phyloP scores from a whole-genome alignment of 164 flowering plant genomes.

The Cinnamomum chago region DNA sequence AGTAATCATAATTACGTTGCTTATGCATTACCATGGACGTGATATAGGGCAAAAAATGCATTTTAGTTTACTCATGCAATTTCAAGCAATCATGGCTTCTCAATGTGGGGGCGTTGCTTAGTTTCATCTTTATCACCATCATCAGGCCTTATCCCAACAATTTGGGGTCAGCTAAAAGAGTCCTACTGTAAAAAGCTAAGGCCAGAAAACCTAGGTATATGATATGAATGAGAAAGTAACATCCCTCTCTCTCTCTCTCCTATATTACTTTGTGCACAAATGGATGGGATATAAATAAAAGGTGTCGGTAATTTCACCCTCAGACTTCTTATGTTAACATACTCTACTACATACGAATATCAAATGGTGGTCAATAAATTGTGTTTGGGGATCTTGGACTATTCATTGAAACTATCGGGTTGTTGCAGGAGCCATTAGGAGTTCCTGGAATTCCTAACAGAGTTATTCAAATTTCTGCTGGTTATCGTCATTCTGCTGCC shows the following conservation, averaged over 20 bases:
- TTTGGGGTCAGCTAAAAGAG: not conserved
- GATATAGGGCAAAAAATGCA: not conserved
- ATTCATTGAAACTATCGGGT: not conserved
- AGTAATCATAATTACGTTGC: not conserved
- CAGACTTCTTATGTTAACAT: too few species aligned
- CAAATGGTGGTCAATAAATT: not conserved
- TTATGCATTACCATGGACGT: not conserved
- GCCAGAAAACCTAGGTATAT: too few species aligned
- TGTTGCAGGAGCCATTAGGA: slow-evolving; percentile 62
- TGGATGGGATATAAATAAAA: too few species aligned
- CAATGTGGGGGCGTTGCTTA: not conserved
- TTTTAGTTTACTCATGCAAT: not conserved
- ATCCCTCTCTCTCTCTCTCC: too few species aligned
- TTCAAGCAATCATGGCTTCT: not conserved
- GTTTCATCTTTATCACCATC: not conserved
- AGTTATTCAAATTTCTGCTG: slow-evolving; percentile 66
- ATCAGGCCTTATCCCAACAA: not conserved
- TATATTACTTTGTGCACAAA: too few species aligned
- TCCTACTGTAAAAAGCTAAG: not conserved
- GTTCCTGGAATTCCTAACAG: slow-evolving; percentile 52
- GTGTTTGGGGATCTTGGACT: not conserved
- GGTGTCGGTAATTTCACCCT: too few species aligned
- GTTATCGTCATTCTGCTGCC: slow-evolving; percentile 82
- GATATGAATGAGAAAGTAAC: too few species aligned
- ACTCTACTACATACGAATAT: not conserved